Base-by-base conservation (phyloP, 768 basidiomycete species). In the Postia placenta region DNA sequence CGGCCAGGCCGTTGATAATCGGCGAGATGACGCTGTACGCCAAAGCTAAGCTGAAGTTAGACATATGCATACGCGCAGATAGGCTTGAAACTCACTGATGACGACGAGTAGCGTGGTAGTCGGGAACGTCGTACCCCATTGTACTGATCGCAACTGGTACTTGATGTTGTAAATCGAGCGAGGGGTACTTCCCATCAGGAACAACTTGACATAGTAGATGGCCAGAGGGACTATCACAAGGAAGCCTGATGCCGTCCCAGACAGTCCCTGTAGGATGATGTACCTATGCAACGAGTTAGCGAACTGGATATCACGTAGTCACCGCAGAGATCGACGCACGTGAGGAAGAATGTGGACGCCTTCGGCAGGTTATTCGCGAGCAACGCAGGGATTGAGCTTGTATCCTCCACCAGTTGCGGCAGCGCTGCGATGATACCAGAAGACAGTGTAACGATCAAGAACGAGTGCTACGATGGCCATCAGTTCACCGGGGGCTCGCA, bases 21-120 rank as follows among this genome's bases (percentile, higher is more conserved):
- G 95, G 94, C 5, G 92, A 84, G 56, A 97, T 94, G 62, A 93
- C 77, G 27, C 83, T 85, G 69, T 97, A 98, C 2, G 78, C 84
- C 23, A 90, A 64, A 7, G 84, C 82, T 85, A 49, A 11, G 33
- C 17, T 33, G 36, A 25, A 27, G 24, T 17, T 17, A n/a, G 28
- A 59, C 35, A 49, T 33, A 25, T 22, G 27, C 17, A 26, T n/a
- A 17, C 22, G 11, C 20, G 11, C 4, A 1, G 15, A 19, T 25
- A 23, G 39, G 25, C 5, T 9, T 11, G 4, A 33, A 15, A 33
- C 30, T 33, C 30, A 89, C 86, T 77, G 66, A 96, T 93, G 33
- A 93, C 87, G 33, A 81, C 78, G 39, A 96, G 69, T 2, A 96
- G 78, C 0, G 93, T 92, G 30, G 83, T 76, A 20, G 65, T 61